Evolutionary conservation across 2,329 filamentous ascomycete genomes (phyloP).

Genomic region (Aspergillus sojae): DNA sequence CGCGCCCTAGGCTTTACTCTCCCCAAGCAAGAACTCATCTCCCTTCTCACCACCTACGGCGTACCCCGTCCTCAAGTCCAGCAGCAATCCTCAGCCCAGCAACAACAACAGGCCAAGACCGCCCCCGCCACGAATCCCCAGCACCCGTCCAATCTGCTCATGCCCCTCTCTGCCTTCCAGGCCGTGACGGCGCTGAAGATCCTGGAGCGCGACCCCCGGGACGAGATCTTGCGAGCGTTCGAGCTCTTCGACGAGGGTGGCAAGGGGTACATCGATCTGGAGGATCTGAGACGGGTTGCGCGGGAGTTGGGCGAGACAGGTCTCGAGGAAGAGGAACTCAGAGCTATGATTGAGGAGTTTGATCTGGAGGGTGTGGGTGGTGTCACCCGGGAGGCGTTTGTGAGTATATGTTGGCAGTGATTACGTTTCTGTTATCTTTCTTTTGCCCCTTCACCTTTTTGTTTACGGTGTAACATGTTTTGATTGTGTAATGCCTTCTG

Average conservation of each 20-base stretch:
- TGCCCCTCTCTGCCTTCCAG: slow-evolving; percentile 74
- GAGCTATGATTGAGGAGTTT: slow-evolving; percentile 97
- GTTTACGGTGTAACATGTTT: slow-evolving; percentile 7
- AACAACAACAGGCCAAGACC: slow-evolving; percentile 42
- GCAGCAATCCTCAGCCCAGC: slow-evolving; percentile 33
- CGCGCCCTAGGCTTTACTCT: slow-evolving; percentile 94
- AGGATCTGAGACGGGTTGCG: slow-evolving; percentile 84
- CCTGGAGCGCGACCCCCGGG: slow-evolving; percentile 77
- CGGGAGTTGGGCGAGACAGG: slow-evolving; percentile 85
- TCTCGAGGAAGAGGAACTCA: slow-evolving; percentile 87
- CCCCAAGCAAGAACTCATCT: slow-evolving; percentile 80
- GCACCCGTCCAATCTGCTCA: slow-evolving; percentile 67
- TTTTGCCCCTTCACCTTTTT: slow-evolving; percentile 8
- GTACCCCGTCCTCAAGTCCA: slow-evolving; percentile 64
- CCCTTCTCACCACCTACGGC: slow-evolving; percentile 79
- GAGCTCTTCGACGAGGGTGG: slow-evolving; percentile 87
- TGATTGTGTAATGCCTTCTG: not conserved
- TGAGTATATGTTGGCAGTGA: slow-evolving; percentile 65
- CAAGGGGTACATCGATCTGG: slow-evolving; percentile 88
- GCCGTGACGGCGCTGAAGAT: slow-evolving; percentile 79
- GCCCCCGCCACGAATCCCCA: slow-evolving; percentile 51
- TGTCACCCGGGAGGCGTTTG: slow-evolving; percentile 65
- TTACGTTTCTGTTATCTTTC: slow-evolving; percentile 7
- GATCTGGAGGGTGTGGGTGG: slow-evolving; percentile 90
- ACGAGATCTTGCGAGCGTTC: slow-evolving; percentile 91